Conservation (phyloP, 139 green algal genomes). For the Klebsormidium nitens region DNA sequence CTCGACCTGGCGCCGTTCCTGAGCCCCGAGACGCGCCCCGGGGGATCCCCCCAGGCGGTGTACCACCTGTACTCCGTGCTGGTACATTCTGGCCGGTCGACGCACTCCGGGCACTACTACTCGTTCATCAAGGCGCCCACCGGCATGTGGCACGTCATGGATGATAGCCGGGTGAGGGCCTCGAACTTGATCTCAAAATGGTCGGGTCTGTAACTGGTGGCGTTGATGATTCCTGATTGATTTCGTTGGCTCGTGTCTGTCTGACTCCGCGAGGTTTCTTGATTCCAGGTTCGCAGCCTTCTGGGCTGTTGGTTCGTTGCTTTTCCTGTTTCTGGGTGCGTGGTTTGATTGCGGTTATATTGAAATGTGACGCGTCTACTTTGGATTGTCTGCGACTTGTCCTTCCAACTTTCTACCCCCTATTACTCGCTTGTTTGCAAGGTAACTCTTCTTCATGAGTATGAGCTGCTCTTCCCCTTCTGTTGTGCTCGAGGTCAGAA, state of each 20-base stretch:
- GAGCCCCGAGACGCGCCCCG: neutral
- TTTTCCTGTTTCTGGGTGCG: neutral
- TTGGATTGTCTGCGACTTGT: too few species aligned
- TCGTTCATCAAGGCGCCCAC: slow-evolving; percentile 70
- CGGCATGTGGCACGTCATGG: slow-evolving; percentile 77
- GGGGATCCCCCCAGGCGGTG: slow-evolving; percentile 10
- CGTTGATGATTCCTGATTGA: too few species aligned
- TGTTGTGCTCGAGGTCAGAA: too few species aligned
- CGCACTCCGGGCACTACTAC: slow-evolving; percentile 86
- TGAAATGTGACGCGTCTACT: neutral
- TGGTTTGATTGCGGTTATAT: neutral
- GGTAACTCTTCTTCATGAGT: too few species aligned
- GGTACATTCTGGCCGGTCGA: slow-evolving; percentile 75
- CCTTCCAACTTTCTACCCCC: too few species aligned
- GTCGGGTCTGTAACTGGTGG: neutral
- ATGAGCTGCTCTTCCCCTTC: too few species aligned
- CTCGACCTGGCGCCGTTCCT: slow-evolving; percentile 79
- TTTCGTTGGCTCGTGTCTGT: neutral
- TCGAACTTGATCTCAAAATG: neutral
- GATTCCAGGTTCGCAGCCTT: neutral
- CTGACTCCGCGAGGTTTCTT: neutral
- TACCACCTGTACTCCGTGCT: slow-evolving; percentile 86
- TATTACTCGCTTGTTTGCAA: too few species aligned
- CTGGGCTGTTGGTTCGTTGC: neutral
- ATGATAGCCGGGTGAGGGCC: slow-evolving; percentile 64